These are phyloP conservation scores for Lunasporangiospora selenospora DNA, from an alignment of 192 early-diverging fungal genomes.

Conservation along the genomic window DNA sequence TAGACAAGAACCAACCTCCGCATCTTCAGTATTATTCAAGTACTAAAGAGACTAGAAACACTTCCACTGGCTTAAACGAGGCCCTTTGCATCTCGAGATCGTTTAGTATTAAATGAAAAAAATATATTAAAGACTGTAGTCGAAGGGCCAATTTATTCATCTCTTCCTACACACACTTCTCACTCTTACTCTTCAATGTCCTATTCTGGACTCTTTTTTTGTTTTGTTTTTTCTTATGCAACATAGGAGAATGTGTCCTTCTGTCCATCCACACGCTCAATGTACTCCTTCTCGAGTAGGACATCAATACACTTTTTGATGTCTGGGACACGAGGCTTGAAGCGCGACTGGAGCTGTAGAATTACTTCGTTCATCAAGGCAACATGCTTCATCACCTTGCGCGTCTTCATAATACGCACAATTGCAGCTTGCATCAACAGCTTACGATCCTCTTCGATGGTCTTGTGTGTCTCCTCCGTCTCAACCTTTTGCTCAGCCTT, in stretches of 20 bases:
- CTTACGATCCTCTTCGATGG: conserved; percentile 92
- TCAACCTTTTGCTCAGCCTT: conserved; percentile 93
- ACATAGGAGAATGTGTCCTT: conserved; percentile 89
- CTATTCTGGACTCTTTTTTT: too few species aligned
- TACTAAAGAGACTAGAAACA: too few species aligned
- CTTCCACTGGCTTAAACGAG: too few species aligned
- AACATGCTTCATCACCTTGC: conserved; percentile 87
- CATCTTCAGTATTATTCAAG: too few species aligned
- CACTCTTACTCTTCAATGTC: neutral
- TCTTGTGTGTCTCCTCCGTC: conserved; percentile 89
- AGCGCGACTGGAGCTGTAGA: conserved; percentile 83
- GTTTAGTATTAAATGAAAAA: too few species aligned
- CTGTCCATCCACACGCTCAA: conserved; percentile 85
- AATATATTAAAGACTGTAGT: too few species aligned
- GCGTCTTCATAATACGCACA: conserved; percentile 99
- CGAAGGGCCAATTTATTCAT: too few species aligned
- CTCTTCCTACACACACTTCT: neutral
- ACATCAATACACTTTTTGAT: conserved; percentile 98
- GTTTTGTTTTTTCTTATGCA: conserved; percentile 51
- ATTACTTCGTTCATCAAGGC: conserved; percentile 91
- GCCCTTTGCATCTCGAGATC: too few species aligned
- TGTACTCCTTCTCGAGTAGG: conserved; percentile 90
- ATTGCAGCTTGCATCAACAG: conserved; percentile 97
- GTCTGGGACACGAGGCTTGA: conserved; percentile 86
- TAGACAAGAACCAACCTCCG: too few species aligned